Percentiles rank a stretch among this genome's conserved stretches.
Evolutionary conservation across 1,139 yeast species (phyloP).

Genomic region (Pichia norvegensis): DNA sequence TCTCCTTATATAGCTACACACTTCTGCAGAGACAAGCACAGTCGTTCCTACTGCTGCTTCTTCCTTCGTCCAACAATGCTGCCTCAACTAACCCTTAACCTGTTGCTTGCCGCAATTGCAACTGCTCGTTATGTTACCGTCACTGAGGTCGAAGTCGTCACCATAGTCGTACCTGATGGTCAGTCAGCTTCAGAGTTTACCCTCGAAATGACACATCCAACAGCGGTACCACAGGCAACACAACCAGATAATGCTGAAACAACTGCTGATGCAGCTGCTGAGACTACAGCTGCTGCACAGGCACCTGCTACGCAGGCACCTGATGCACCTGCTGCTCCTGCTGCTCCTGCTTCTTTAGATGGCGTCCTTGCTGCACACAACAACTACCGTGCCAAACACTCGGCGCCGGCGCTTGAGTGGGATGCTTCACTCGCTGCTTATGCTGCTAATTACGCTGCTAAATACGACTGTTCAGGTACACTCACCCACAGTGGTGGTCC

Average conservation of each 20-base stretch:
- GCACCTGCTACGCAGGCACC: neutral
- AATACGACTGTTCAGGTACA: slow-evolving; percentile 42
- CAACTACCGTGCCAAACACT: slow-evolving; percentile 43
- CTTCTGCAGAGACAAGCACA: neutral
- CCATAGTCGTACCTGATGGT: neutral
- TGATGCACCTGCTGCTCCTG: neutral
- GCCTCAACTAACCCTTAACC: neutral
- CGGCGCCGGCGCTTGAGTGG: slow-evolving; percentile 39
- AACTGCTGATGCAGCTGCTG: neutral
- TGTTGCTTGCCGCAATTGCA: neutral
- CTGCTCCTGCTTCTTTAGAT: slow-evolving; percentile 7
- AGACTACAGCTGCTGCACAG: neutral
- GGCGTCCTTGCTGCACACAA: slow-evolving; percentile 40
- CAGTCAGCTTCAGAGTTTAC: neutral
- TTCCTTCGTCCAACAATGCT: neutral
- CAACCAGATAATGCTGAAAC: neutral
- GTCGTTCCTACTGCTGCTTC: neutral
- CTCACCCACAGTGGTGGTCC: slow-evolving; percentile 43
- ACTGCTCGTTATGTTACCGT: neutral
- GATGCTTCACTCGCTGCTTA: slow-evolving; percentile 37
- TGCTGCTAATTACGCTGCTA: slow-evolving; percentile 38
- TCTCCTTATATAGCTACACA: neutral
- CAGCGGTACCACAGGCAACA: neutral
- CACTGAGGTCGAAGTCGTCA: neutral
- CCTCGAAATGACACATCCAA: neutral